phyloP scores from a whole-genome alignment of 768 basidiomycete genomes.

The Boletus reticuloceps region DNA sequence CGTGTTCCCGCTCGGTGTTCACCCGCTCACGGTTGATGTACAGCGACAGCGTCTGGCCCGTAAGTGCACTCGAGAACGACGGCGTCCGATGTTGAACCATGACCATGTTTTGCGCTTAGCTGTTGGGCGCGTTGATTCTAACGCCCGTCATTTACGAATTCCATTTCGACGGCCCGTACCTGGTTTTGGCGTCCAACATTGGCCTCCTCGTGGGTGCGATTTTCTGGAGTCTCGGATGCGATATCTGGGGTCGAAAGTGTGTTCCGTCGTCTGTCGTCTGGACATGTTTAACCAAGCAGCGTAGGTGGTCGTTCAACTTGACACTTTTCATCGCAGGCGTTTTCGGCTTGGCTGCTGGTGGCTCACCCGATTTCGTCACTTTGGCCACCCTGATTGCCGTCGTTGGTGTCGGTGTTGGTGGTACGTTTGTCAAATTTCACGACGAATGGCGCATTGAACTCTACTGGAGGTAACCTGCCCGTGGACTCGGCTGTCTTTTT shows the following conservation, averaged over 20 bases:
- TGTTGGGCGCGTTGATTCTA: slow-evolving; percentile 44
- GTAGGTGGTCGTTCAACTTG: slow-evolving; percentile 51
- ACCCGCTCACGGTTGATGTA: neutral
- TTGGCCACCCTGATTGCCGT: slow-evolving; percentile 47
- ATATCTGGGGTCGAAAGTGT: slow-evolving; percentile 50
- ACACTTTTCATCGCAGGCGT: slow-evolving; percentile 53
- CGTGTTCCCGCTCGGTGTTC: too few species aligned
- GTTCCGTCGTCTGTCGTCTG: slow-evolving; percentile 2
- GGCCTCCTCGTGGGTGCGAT: slow-evolving; percentile 52
- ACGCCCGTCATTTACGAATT: slow-evolving; percentile 50
- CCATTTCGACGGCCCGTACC: slow-evolving; percentile 42
- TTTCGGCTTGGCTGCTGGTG: slow-evolving; percentile 52
- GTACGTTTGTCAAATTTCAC: slow-evolving; percentile 10
- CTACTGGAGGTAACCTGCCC: slow-evolving; percentile 45
- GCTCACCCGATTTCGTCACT: slow-evolving; percentile 44
- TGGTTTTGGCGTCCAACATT: slow-evolving; percentile 50
- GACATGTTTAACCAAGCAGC: neutral
- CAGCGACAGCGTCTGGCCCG: slow-evolving; percentile 40
- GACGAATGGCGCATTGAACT: neutral
- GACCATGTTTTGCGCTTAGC: slow-evolving; percentile 20
- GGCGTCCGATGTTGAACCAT: neutral
- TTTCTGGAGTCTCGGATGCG: slow-evolving; percentile 48
- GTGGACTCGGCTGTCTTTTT: slow-evolving; percentile 54
- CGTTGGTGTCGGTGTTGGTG: slow-evolving; percentile 50
- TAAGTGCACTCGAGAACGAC: slow-evolving; percentile 14